Percentiles rank a stretch among this genome's conserved stretches.
Evolutionary conservation across 768 basidiomycete genomes (phyloP).

Genomic region (Rickenella mellea): DNA sequence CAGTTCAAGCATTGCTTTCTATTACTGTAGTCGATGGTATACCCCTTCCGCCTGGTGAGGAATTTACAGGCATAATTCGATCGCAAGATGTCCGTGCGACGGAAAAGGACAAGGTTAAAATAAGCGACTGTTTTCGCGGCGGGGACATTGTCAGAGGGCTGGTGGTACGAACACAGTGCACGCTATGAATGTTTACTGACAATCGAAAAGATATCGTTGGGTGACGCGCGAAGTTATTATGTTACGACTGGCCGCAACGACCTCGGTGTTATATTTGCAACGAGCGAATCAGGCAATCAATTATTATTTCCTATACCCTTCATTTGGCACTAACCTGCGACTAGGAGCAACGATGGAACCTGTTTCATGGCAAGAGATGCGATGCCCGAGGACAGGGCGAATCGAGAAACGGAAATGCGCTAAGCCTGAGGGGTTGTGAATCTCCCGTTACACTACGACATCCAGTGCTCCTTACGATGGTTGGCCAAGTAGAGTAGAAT

Average conservation of each 20-base stretch:
- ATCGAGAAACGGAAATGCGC: conserved; percentile 81
- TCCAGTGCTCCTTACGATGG: too few relatives aligned
- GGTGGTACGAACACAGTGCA: conserved; percentile 41
- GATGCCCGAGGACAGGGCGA: conserved; percentile 71
- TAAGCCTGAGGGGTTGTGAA: conserved; percentile 62
- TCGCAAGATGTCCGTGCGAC: conserved; percentile 83
- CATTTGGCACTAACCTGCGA: conserved; percentile 3
- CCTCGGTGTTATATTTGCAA: conserved; percentile 85
- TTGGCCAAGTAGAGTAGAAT: too few relatives aligned
- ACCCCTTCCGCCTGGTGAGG: conserved; percentile 74
- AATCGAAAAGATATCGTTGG: conserved; percentile 66
- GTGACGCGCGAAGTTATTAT: conserved; percentile 87
- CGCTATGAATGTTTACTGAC: neutral
- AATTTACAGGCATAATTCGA: conserved; percentile 84
- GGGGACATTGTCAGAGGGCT: conserved; percentile 84
- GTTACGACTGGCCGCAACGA: conserved; percentile 86
- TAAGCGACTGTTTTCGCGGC: conserved; percentile 84
- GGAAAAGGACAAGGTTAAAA: conserved; percentile 83
- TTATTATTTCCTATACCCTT: neutral
- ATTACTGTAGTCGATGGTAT: conserved; percentile 84
- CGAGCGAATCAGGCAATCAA: conserved; percentile 69
- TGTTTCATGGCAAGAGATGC: conserved; percentile 87
- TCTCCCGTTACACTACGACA: too few relatives aligned
- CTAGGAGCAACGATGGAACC: conserved; percentile 82
- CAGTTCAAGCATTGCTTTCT: conserved; percentile 72